phyloP scores from a whole-genome alignment of 2,329 filamentous ascomycete species.

The Talaromyces piceae region DNA sequence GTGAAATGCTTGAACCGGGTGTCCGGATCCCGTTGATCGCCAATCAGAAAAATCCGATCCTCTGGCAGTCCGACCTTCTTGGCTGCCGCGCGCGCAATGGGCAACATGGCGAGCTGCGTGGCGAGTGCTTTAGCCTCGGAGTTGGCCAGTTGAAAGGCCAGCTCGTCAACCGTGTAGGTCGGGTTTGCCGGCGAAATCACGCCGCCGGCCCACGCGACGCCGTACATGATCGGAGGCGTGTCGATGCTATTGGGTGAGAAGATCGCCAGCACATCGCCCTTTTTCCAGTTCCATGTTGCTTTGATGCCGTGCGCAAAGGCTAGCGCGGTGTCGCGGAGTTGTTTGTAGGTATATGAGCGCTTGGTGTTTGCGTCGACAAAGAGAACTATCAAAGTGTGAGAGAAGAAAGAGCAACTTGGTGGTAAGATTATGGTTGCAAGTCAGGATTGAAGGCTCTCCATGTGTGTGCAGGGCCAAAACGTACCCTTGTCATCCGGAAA shows the following conservation, averaged over 20 bases:
- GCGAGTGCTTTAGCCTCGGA: slow-evolving; percentile 65
- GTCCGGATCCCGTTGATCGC: slow-evolving; percentile 50
- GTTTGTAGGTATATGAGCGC: slow-evolving; percentile 61
- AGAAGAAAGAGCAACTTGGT: too few relatives aligned
- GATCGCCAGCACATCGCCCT: slow-evolving; percentile 73
- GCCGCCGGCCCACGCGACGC: slow-evolving; percentile 75
- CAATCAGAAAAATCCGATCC: slow-evolving; percentile 68
- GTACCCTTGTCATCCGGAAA: slow-evolving; percentile 69
- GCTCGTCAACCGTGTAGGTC: slow-evolving; percentile 73
- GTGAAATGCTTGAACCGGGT: slow-evolving; percentile 64
- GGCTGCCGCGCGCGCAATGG: slow-evolving; percentile 60
- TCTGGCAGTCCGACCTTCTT: slow-evolving; percentile 61
- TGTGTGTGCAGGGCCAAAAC: background rate
- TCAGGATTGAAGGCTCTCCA: background rate
- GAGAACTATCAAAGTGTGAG: too few relatives aligned
- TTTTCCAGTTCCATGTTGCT: slow-evolving; percentile 67
- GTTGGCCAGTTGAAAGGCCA: slow-evolving; percentile 77
- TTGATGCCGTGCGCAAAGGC: slow-evolving; percentile 77
- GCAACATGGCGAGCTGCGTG: slow-evolving; percentile 63
- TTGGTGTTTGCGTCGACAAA: slow-evolving; percentile 68
- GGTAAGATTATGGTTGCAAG: too few relatives aligned
- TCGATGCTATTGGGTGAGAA: slow-evolving; percentile 85
- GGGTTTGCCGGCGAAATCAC: slow-evolving; percentile 81
- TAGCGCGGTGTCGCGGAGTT: slow-evolving; percentile 57
- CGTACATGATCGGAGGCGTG: slow-evolving; percentile 68